Conservation (phyloP, 306 rosid genomes). For the Sophora flavescens region DNA sequence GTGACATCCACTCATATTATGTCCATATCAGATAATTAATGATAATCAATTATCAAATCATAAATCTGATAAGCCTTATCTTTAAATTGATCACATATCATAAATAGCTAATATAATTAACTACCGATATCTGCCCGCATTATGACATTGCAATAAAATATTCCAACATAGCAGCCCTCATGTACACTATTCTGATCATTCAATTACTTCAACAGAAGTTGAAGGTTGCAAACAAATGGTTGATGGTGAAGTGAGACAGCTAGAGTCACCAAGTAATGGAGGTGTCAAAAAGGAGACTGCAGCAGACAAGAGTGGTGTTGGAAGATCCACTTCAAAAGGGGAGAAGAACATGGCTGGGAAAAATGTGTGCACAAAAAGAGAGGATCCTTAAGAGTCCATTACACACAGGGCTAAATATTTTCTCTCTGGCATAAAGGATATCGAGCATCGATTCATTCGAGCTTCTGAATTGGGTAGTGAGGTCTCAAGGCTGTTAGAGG, state of each 20-base stretch:
- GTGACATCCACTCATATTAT: no score
- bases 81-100: no score
- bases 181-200: conserved; percentile 36
- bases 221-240: conserved; percentile 44
- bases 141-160: no score
- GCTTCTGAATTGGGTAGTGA: conserved; percentile 94
- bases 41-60: no score
- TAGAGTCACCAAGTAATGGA: conserved; percentile 28
- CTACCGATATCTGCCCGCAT: no score
- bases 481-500: conserved; percentile 86
- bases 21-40: no score
- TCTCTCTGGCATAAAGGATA: conserved; percentile 89
- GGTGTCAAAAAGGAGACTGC: conserved; percentile 38
- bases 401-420: conserved; percentile 97
- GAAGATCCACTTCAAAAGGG: conserved; percentile 56
- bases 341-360: conserved; percentile 55
- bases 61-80: no score
- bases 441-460: conserved; percentile 77
- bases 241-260: conserved; percentile 49
- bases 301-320: conserved; percentile 50
- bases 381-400: conserved; percentile 95
- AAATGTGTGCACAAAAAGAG: conserved; percentile 72
- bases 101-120: no score
- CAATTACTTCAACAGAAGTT: conserved; percentile 42
- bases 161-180: conserved; percentile 17